These are phyloP conservation scores for Fusarium ambrosium DNA, from an alignment of 2,329 filamentous ascomycete species.

Conservation along the genomic window DNA sequence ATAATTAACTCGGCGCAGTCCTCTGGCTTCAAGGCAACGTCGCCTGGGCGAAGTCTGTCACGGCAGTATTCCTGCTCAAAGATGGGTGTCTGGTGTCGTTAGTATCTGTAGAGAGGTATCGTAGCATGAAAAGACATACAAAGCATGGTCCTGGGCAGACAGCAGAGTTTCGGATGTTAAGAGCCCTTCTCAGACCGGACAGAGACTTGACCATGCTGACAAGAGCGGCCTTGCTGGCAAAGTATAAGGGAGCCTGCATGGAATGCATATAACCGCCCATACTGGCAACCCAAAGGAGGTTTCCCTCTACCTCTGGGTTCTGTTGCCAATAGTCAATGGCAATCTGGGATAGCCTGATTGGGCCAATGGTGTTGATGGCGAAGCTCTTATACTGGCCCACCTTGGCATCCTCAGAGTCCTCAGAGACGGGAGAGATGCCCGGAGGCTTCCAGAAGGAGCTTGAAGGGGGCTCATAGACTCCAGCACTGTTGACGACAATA, in stretches of 20 bases:
- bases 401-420: slow-evolving; percentile 34
- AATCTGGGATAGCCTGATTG: slow-evolving; percentile 45
- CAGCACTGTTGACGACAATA: slow-evolving; percentile 73
- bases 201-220: slow-evolving; percentile 2
- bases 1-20: slow-evolving; percentile 8
- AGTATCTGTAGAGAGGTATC: no score
- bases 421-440: slow-evolving; percentile 27
- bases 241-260: slow-evolving; percentile 31
- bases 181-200: neutral
- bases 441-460: slow-evolving; percentile 44
- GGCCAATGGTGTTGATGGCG: slow-evolving; percentile 42
- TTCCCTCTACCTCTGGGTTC: slow-evolving; percentile 26
- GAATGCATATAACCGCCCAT: slow-evolving; percentile 45
- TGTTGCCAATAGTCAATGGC: slow-evolving; percentile 47
- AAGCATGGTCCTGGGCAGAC: neutral
- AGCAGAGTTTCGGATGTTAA: neutral
- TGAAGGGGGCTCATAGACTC: slow-evolving; percentile 56
- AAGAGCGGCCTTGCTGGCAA: neutral
- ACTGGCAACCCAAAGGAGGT: slow-evolving; percentile 45
- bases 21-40: slow-evolving; percentile 20
- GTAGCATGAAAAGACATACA: neutral
- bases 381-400: slow-evolving; percentile 41
- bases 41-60: neutral
- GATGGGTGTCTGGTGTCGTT: neutral
- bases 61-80: neutral